phyloP scores from a whole-genome alignment of 352 stramenopile genomes.

The Phytophthora citrophthora region DNA sequence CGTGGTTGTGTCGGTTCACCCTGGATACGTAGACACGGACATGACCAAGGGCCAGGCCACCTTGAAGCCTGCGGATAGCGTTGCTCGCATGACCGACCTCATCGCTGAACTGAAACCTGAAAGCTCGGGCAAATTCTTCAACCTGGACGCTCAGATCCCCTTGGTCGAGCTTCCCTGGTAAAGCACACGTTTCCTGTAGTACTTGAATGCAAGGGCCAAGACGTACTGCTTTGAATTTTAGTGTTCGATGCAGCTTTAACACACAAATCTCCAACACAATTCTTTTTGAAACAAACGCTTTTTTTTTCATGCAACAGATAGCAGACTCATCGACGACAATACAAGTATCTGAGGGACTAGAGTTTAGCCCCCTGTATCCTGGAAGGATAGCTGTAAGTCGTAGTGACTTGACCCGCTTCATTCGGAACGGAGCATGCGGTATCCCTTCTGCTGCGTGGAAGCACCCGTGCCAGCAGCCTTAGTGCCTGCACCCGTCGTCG shows the following conservation, averaged over 20 bases:
- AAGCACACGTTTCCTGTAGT: neutral
- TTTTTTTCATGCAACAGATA: neutral
- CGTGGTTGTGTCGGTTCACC: slow-evolving; percentile 42
- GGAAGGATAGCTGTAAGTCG: neutral
- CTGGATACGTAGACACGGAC: slow-evolving; percentile 55
- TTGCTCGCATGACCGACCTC: slow-evolving; percentile 35
- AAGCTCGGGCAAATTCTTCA: slow-evolving; percentile 42
- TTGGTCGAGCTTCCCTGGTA: slow-evolving; percentile 43
- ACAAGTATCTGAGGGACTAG: neutral
- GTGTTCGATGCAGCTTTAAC: too few species aligned
- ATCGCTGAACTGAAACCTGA: slow-evolving; percentile 32
- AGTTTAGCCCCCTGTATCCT: neutral
- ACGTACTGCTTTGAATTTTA: too few species aligned
- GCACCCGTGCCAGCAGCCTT: slow-evolving; percentile 4
- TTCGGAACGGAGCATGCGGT: slow-evolving; percentile 1
- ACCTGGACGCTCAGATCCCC: slow-evolving; percentile 27
- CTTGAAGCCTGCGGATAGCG: slow-evolving; percentile 36
- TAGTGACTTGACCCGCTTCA: neutral
- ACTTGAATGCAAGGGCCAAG: too few species aligned
- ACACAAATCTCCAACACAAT: neutral
- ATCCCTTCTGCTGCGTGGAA: slow-evolving; percentile 1
- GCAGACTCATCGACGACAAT: neutral
- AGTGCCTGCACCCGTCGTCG: neutral
- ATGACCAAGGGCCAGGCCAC: slow-evolving; percentile 31
- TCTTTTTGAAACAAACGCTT: neutral